Percentiles rank a stretch among this genome's conserved stretches.
These are phyloP conservation scores for Alternaria atra DNA, from an alignment of 2,329 filamentous ascomycete species.

Conservation along the genomic window DNA sequence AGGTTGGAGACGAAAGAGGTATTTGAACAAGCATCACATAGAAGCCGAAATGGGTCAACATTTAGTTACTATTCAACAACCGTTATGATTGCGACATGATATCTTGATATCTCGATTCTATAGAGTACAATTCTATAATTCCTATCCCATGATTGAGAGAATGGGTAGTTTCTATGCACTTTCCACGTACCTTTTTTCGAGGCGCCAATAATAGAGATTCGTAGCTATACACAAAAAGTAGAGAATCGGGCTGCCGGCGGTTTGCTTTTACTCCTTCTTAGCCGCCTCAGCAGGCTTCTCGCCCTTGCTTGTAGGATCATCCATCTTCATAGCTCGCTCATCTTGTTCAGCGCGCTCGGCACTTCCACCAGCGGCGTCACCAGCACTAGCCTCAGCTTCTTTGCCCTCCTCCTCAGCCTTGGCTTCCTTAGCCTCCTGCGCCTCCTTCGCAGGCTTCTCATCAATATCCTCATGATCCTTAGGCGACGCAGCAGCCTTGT, in stretches of 20 bases:
- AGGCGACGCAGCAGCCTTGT: conserved; percentile 76
- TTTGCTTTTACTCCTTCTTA: conserved; percentile 22
- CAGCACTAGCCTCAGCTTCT: conserved; percentile 46
- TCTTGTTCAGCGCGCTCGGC: conserved; percentile 48
- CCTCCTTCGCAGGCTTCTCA: conserved; percentile 68
- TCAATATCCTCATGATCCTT: conserved; percentile 93
- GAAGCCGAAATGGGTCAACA: background rate
- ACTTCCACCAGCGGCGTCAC: conserved; percentile 33
- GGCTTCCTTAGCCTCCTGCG: conserved; percentile 24
- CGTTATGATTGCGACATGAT: too few relatives aligned
- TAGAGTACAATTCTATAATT: conserved; percentile 15
- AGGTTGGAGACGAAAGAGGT: background rate
- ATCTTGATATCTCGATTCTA: background rate
- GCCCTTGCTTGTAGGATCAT: conserved; percentile 30
- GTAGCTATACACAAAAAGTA: conserved; percentile 31
- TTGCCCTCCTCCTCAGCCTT: conserved; percentile 34
- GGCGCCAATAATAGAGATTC: conserved; percentile 18
- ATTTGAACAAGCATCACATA: too few relatives aligned
- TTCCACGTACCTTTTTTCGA: conserved; percentile 3
- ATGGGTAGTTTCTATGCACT: conserved; percentile 29
- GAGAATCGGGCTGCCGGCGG: conserved; percentile 9
- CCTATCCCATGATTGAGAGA: conserved; percentile 9
- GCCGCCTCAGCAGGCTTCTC: conserved; percentile 21
- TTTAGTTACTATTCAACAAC: too few relatives aligned
- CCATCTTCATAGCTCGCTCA: conserved; percentile 34